A percentile compares a stretch with the other conserved stretches of the same genome.
Conservation (phyloP, 345 rosid genomes). For the Barbarea vulgaris region DNA sequence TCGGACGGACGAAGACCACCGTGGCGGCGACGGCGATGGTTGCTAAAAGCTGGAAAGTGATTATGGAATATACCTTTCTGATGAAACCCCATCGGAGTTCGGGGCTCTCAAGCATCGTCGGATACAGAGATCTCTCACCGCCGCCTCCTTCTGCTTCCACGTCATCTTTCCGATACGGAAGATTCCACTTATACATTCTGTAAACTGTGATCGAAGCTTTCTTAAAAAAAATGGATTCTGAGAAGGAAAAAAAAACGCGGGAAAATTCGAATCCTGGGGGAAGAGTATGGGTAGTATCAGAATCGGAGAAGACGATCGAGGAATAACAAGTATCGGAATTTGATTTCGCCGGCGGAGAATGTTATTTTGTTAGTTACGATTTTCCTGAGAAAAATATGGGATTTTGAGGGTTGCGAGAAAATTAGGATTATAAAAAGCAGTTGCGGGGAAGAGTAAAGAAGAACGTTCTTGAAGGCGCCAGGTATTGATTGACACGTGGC, state of each 20-base stretch:
- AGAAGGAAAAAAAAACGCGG: not conserved
- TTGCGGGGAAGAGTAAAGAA: slow-evolving; percentile 16
- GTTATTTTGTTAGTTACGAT: not conserved
- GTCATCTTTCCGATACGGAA: slow-evolving; percentile 55
- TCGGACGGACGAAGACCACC: slow-evolving; percentile 66
- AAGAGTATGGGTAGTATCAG: not conserved
- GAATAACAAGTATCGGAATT: not conserved
- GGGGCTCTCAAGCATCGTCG: slow-evolving; percentile 82
- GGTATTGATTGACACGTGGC: slow-evolving; percentile 24
- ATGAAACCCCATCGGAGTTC: slow-evolving; percentile 87
- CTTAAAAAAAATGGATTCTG: not conserved
- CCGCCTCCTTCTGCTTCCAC: slow-evolving; percentile 49
- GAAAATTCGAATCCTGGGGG: not conserved
- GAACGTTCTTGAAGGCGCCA: slow-evolving; percentile 35
- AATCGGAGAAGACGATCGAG: not conserved
- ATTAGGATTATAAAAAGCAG: slow-evolving; percentile 27
- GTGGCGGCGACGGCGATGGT: slow-evolving; percentile 77
- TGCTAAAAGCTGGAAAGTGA: slow-evolving; percentile 62
- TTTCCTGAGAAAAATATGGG: not conserved
- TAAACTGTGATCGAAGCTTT: not conserved
- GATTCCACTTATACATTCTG: slow-evolving; percentile 48
- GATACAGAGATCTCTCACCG: slow-evolving; percentile 64
- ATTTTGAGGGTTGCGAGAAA: not conserved
- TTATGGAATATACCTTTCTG: slow-evolving; percentile 71
- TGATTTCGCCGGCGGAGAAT: not conserved